A percentile compares a stretch with the other conserved stretches of the same genome.
Conservation (phyloP, 73 alveolate genomes). For the Paramecium caudatum region DNA sequence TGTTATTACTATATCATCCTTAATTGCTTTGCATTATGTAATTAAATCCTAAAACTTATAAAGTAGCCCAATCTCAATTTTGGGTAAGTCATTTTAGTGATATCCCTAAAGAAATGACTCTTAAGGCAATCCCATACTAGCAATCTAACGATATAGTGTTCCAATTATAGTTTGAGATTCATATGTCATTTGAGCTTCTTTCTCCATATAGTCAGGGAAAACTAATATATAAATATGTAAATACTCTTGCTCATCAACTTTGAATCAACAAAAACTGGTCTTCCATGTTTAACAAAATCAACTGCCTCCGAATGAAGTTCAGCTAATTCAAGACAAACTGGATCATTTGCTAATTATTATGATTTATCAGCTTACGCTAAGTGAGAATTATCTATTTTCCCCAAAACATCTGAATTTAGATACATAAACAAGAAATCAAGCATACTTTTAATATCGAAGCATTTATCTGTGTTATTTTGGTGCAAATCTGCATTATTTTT, state of each 20-base stretch:
- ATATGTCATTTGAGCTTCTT: slow-evolving; percentile 79
- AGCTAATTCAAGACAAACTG: slow-evolving; percentile 84
- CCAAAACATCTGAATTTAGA: slow-evolving; percentile 87
- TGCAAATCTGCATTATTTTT: slow-evolving; percentile 14
- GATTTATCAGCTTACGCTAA: slow-evolving; percentile 89
- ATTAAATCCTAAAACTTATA: slow-evolving; percentile 7
- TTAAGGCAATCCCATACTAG: not conserved
- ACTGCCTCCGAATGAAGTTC: slow-evolving; percentile 91
- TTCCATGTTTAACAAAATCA: slow-evolving; percentile 92
- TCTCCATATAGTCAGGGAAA: slow-evolving; percentile 93
- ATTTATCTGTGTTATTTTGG: not conserved
- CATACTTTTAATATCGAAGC: slow-evolving; percentile 79
- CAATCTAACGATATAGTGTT: slow-evolving; percentile 75
- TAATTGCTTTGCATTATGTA: not conserved
- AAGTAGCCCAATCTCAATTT: not conserved
- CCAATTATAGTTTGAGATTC: slow-evolving; percentile 88
- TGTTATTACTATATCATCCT: not conserved
- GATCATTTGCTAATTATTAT: slow-evolving; percentile 80
- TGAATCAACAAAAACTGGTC: slow-evolving; percentile 74
- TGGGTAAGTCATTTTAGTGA: not conserved
- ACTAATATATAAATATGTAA: slow-evolving; percentile 69
- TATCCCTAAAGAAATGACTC: not conserved
- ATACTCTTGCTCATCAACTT: not conserved
- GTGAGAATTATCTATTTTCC: slow-evolving; percentile 90
- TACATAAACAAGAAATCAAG: slow-evolving; percentile 83